A percentile compares a stretch with the other conserved stretches of the same genome.
phyloP scores from a whole-genome alignment of 192 early-diverging fungal genomes.

The Backusella circina region DNA sequence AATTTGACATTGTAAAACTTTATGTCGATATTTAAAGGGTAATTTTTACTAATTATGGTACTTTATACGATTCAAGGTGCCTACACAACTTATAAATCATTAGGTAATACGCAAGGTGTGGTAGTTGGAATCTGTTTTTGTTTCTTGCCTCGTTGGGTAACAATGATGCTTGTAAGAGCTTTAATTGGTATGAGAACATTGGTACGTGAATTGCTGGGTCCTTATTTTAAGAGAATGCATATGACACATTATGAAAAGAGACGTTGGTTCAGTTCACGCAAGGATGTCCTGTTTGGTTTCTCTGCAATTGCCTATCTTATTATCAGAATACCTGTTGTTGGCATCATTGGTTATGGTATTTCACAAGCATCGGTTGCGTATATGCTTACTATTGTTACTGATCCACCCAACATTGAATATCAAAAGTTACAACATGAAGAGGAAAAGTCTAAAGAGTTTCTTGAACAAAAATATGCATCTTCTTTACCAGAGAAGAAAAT shows the following conservation, averaged over 20 bases:
- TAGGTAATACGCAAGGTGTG: constrained; percentile 33
- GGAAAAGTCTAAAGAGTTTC: background rate
- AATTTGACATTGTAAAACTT: background rate
- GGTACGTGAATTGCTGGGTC: constrained; percentile 56
- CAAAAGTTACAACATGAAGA: background rate
- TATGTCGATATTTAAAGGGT: no score
- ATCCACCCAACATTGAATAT: constrained; percentile 17
- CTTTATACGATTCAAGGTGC: constrained; percentile 26
- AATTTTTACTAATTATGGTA: background rate
- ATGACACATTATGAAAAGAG: constrained; percentile 43
- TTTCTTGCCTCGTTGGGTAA: constrained; percentile 35
- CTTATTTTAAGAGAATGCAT: constrained; percentile 53
- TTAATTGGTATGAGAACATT: constrained; percentile 50
- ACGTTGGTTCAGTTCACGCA: constrained; percentile 54
- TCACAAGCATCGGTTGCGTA: constrained; percentile 45
- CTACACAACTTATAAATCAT: constrained; percentile 42
- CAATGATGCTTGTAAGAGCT: constrained; percentile 38
- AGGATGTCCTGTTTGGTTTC: constrained; percentile 56
- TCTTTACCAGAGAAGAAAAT: constrained; percentile 3
- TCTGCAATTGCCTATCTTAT: constrained; percentile 50
- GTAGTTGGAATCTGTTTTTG: constrained; percentile 39
- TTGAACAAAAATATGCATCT: background rate
- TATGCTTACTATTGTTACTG: constrained; percentile 24
- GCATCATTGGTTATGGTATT: constrained; percentile 54
- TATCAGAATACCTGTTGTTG: constrained; percentile 49